phyloP scores from a whole-genome alignment of 345 rosid species.

The Hypericum perforatum region DNA sequence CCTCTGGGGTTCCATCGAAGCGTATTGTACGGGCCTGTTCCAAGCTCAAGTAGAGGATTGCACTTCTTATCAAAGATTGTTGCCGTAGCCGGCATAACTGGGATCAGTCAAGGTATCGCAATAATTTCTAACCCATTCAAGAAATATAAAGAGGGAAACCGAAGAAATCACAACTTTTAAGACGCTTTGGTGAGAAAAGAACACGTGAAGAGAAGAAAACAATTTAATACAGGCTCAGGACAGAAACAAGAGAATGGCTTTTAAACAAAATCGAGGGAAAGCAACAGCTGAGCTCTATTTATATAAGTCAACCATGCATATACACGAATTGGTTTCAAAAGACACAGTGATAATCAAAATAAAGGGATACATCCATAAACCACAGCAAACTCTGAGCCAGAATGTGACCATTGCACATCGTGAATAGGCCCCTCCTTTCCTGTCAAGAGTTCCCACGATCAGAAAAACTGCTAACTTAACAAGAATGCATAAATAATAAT shows the following conservation, averaged over 20 bases:
- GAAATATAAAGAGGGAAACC: too few species aligned
- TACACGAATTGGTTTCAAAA: too few species aligned
- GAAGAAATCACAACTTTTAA: too few species aligned
- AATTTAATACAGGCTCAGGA: too few species aligned
- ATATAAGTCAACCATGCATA: too few species aligned
- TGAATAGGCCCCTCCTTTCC: slow-evolving; percentile 98
- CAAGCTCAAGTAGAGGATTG: slow-evolving; percentile 76
- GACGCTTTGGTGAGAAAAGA: too few species aligned
- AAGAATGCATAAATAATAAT: background rate
- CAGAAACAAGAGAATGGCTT: too few species aligned
- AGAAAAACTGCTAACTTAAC: slow-evolving; percentile 15
- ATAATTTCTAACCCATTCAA: background rate
- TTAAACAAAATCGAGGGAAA: too few species aligned
- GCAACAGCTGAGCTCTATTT: too few species aligned
- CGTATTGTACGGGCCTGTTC: slow-evolving; percentile 82
- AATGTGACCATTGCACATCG: slow-evolving; percentile 92
- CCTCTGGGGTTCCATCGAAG: slow-evolving; percentile 93
- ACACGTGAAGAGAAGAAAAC: too few species aligned
- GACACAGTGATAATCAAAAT: too few species aligned
- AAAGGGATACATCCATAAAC: slow-evolving; percentile 96
- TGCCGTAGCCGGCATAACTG: slow-evolving; percentile 90
- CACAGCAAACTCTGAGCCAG: slow-evolving; percentile 90
- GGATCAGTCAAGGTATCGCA: slow-evolving; percentile 40
- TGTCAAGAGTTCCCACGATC: slow-evolving; percentile 28
- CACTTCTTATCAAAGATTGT: slow-evolving; percentile 85